A percentile compares a stretch with the other conserved stretches of the same genome.
These are phyloP conservation scores for Arthrobotrys musiformis DNA, from an alignment of 2,329 filamentous ascomycete genomes.

Conservation along the genomic window DNA sequence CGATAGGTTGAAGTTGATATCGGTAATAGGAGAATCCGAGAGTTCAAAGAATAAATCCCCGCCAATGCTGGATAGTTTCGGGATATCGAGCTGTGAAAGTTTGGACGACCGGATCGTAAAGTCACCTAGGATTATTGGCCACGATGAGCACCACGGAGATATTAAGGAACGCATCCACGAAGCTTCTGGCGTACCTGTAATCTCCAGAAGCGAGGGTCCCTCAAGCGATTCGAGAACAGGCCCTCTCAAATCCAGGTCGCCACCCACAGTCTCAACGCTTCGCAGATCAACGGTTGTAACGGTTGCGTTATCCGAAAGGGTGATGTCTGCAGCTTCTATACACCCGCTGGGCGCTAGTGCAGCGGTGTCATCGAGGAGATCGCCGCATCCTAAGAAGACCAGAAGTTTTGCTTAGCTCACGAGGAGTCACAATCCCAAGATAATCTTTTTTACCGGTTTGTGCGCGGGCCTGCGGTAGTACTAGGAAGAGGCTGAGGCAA, in stretches of 20 bases:
- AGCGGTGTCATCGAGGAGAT: slow-evolving; percentile 1
- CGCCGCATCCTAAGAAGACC: slow-evolving; percentile 45
- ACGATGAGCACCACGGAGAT: background rate
- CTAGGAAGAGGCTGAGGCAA: background rate
- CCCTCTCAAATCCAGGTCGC: slow-evolving; percentile 20
- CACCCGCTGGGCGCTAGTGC: background rate
- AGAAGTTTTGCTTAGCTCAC: background rate
- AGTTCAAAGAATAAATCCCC: slow-evolving; percentile 27
- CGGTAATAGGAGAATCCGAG: background rate
- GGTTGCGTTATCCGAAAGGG: background rate
- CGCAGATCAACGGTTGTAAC: slow-evolving; percentile 10
- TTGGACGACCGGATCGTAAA: slow-evolving; percentile 25
- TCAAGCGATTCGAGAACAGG: slow-evolving; percentile 1
- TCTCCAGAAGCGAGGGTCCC: background rate
- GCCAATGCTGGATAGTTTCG: slow-evolving; percentile 12
- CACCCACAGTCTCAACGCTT: background rate
- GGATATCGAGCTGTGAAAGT: background rate
- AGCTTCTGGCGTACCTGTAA: slow-evolving; percentile 12
- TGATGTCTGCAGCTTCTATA: slow-evolving; percentile 11
- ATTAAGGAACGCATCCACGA: too few species aligned
- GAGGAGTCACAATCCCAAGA: background rate
- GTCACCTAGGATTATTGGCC: slow-evolving; percentile 14
- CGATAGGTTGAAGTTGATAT: background rate
- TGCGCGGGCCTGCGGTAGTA: background rate
- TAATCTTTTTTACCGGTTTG: background rate